Percentiles rank a stretch among this genome's conserved stretches.
These are phyloP conservation scores for Mollisia scopiformis DNA, from an alignment of 2,329 filamentous ascomycete genomes.

Conservation along the genomic window DNA sequence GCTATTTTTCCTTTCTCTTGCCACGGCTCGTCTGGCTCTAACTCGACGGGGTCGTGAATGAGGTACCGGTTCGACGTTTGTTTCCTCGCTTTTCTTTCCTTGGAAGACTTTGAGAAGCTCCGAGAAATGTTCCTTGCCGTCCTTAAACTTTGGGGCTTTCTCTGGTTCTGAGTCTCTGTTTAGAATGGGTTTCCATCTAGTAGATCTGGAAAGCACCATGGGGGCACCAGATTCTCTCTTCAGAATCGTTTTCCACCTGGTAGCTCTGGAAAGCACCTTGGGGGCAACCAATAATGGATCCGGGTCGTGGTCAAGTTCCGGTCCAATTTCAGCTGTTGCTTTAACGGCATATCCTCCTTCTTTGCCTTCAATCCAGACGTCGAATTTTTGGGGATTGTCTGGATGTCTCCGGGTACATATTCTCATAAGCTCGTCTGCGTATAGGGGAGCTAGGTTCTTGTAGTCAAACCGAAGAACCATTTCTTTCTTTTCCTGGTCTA, in stretches of 20 bases:
- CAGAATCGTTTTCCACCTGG: no score
- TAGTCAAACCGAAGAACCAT: constrained; percentile 68
- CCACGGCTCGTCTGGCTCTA: neutral
- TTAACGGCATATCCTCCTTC: constrained; percentile 67
- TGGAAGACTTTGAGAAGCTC: neutral
- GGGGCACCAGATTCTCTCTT: no score
- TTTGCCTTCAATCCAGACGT: constrained; percentile 67
- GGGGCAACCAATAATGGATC: no score
- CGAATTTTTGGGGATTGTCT: constrained; percentile 48
- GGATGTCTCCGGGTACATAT: constrained; percentile 64
- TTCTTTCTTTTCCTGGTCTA: constrained; percentile 39
- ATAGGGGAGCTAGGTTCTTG: constrained; percentile 80
- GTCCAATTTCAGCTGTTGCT: constrained; percentile 46
- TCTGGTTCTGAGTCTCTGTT: neutral
- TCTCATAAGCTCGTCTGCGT: constrained; percentile 69
- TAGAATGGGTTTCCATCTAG: no score
- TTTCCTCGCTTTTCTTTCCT: neutral
- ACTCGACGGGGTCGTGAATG: neutral
- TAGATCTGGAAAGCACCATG: no score
- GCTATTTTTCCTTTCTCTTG: neutral
- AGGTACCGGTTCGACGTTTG: neutral
- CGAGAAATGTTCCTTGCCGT: neutral
- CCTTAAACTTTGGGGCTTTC: neutral
- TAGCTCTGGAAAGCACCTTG: no score
- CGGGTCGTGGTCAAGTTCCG: neutral